phyloP scores from a whole-genome alignment of 83 land plant genomes.

The Diphasiastrum complanatum region DNA sequence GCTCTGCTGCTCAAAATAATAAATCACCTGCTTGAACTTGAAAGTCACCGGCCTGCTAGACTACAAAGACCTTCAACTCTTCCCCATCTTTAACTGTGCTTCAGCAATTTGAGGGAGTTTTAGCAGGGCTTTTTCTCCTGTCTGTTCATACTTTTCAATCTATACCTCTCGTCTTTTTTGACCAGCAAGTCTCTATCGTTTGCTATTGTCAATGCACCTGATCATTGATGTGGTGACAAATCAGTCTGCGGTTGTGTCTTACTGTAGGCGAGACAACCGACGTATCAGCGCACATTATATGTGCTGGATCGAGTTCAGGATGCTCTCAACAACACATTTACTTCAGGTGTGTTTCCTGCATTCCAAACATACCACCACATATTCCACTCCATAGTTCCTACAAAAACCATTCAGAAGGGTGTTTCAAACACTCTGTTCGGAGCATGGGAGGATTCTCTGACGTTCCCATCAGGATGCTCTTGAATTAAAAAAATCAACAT shows the following conservation, averaged over 20 bases:
- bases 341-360: not conserved
- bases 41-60: too few relatives aligned
- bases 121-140: too few relatives aligned
- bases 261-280: conserved; percentile 4
- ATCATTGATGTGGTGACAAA: not conserved
- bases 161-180: too few relatives aligned
- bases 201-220: not conserved
- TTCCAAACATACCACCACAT: conserved; percentile 12
- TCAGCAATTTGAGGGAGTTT: too few relatives aligned
- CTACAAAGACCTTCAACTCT: too few relatives aligned
- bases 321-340: not conserved
- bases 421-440: not conserved
- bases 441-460: too few relatives aligned
- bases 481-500: too few relatives aligned
- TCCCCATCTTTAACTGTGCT: too few relatives aligned
- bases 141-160: too few relatives aligned
- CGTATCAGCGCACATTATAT: conserved; percentile 13
- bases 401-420: not conserved
- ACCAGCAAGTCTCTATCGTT: not conserved
- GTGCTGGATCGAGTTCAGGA: conserved; percentile 1
- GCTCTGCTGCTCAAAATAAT: too few relatives aligned
- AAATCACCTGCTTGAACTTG: too few relatives aligned
- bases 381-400: not conserved
- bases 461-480: too few relatives aligned
- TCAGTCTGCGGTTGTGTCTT: not conserved